Evolutionary conservation across 345 rosid species (phyloP).

Genomic region (Lepidium aucheri): DNA sequence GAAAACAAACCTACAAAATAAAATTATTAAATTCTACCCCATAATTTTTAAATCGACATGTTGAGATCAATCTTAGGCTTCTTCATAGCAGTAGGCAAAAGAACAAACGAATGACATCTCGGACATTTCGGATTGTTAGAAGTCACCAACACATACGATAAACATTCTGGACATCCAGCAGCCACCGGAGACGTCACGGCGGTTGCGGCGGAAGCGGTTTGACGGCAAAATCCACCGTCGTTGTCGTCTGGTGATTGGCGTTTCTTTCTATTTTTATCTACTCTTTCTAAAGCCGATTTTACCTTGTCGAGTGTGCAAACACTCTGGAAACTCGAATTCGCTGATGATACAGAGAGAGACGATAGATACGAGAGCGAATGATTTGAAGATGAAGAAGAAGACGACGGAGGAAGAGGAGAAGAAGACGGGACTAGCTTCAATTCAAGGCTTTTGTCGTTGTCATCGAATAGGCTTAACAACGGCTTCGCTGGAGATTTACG

Average conservation of each 20-base stretch:
- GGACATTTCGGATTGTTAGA: slow-evolving; percentile 72
- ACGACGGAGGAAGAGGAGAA: not conserved
- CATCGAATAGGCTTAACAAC: slow-evolving; percentile 39
- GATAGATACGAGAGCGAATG: slow-evolving; percentile 18
- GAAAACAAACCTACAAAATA: not conserved
- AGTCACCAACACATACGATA: slow-evolving; percentile 68
- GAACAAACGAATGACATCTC: slow-evolving; percentile 54
- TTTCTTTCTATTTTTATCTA: slow-evolving; percentile 41
- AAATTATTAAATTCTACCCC: not conserved
- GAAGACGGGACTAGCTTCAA: slow-evolving; percentile 28
- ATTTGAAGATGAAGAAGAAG: not conserved
- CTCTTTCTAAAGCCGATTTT: slow-evolving; percentile 68
- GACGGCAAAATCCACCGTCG: not conserved
- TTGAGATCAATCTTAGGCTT: slow-evolving; percentile 74
- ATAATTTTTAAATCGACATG: slow-evolving; percentile 43
- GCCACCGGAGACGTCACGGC: slow-evolving; percentile 38
- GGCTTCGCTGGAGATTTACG: slow-evolving; percentile 19
- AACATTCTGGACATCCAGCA: slow-evolving; percentile 73
- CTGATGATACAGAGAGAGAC: slow-evolving; percentile 14
- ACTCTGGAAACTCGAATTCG: slow-evolving; percentile 41
- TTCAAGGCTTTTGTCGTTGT: slow-evolving; percentile 41
- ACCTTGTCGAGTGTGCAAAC: slow-evolving; percentile 93
- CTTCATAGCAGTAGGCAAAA: slow-evolving; percentile 36
- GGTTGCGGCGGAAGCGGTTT: not conserved
- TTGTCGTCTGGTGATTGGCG: slow-evolving; percentile 34